These are phyloP conservation scores for Penicillium sp. DNA, from an alignment of 2,329 filamentous ascomycete genomes.

Conservation along the genomic window DNA sequence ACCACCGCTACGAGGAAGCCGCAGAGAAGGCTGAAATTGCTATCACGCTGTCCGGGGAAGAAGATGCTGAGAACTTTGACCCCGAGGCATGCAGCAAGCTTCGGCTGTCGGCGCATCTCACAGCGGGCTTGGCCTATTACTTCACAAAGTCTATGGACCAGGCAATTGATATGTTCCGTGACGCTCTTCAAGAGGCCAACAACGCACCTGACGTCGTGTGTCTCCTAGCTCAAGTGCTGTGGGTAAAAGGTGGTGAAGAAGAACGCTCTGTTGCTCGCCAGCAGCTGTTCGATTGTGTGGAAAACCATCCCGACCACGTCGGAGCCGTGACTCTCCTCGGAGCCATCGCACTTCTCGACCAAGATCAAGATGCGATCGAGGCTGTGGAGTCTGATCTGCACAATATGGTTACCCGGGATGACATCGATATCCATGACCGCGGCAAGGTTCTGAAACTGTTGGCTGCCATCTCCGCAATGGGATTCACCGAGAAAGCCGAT, in stretches of 20 bases:
- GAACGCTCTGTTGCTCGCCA: slow-evolving; percentile 78
- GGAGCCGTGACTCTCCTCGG: slow-evolving; percentile 81
- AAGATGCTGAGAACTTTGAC: slow-evolving; percentile 67
- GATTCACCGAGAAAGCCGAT: slow-evolving; percentile 52
- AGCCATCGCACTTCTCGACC: slow-evolving; percentile 80
- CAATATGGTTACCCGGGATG: slow-evolving; percentile 70
- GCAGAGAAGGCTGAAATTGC: slow-evolving; percentile 81
- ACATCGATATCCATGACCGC: slow-evolving; percentile 68
- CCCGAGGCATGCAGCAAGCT: slow-evolving; percentile 70
- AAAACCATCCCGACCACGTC: slow-evolving; percentile 74
- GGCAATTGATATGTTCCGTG: slow-evolving; percentile 79
- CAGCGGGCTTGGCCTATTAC: slow-evolving; percentile 82
- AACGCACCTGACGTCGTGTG: slow-evolving; percentile 84
- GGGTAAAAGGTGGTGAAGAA: slow-evolving; percentile 80
- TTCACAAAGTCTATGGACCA: slow-evolving; percentile 69
- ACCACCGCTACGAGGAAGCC: slow-evolving; percentile 68
- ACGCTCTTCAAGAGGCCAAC: slow-evolving; percentile 76
- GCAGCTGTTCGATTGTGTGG: slow-evolving; percentile 80
- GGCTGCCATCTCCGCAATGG: slow-evolving; percentile 71
- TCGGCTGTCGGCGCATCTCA: slow-evolving; percentile 83
- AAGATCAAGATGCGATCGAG: slow-evolving; percentile 77
- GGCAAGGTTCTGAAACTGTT: slow-evolving; percentile 75
- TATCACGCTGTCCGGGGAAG: slow-evolving; percentile 77
- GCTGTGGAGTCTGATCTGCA: slow-evolving; percentile 82
- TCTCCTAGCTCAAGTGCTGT: slow-evolving; percentile 86